Base-by-base conservation (phyloP, 108 stramenopile species). In the Poteriospumella lacustris region DNA sequence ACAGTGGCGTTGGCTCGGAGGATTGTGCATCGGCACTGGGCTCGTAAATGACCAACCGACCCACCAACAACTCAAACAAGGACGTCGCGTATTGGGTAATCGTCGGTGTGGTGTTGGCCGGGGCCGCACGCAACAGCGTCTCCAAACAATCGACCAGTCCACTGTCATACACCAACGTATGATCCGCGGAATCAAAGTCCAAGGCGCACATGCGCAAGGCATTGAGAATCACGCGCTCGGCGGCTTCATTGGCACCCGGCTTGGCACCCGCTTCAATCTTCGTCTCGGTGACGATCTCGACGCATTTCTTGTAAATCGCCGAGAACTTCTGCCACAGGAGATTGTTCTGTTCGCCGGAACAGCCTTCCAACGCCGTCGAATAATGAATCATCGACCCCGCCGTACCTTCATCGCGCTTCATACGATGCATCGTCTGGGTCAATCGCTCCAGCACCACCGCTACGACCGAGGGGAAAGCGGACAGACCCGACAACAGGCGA, bases 101-200 rank as follows among this genome's bases (percentile, higher is more conserved):
- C 12, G 9, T 33, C 31, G 9, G 9, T 19, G 36, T 64, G 5
- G 5, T 34, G 9, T 9, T 5, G 36, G 28, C 60, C 31, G 9
- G 15, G 12, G 5, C 41, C 26, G 9, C 36, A 15, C 64, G 9
- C 41, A 52, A 73, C 36, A 73, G 9, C 26, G 5, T 26, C 70
- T 15, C 36, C 28, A 73, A 73, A 73, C 40, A 76, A 62, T 81
- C 70, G 39, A 83, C 52, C 26, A 83, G 78, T 29, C 69, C 64
- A 15, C 80, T 78, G 31, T 81, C 78, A 3, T 81, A 60, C 31
- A 83, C 77, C 60, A 82, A 82, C n/a, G 68, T 76, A 78, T 83
- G 82, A 43, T 83, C 82, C 24, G 36, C 70, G 26, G 42, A 5
- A 28, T 82, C 81, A 31, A 81, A 83, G 78, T 83, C 82, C n/a